A percentile compares a stretch with the other conserved stretches of the same genome.
phyloP scores from a whole-genome alignment of 2,329 filamentous ascomycete species.

The Botryotinia convoluta region DNA sequence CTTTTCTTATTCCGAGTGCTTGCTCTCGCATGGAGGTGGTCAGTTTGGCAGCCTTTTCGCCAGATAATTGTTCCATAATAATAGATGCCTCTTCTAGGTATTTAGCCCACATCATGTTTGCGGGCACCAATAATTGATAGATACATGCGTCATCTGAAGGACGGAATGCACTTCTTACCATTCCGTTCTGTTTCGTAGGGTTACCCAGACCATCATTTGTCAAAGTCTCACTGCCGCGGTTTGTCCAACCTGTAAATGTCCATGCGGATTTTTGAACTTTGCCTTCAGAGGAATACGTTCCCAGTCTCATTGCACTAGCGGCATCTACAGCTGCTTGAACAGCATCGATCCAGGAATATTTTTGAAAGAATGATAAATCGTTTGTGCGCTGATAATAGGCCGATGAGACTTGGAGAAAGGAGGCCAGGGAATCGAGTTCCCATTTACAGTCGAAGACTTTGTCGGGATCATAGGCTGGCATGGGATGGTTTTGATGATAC shows the following conservation, averaged over 20 bases:
- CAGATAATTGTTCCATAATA: slow-evolving; percentile 52
- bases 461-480: slow-evolving; percentile 65
- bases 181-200: slow-evolving; percentile 71
- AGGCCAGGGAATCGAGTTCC: slow-evolving; percentile 85
- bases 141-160: slow-evolving; percentile 83
- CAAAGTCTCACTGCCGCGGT: slow-evolving; percentile 76
- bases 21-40: slow-evolving; percentile 55
- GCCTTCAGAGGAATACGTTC: slow-evolving; percentile 67
- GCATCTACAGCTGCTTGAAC: slow-evolving; percentile 67
- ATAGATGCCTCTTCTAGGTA: slow-evolving; percentile 54
- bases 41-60: slow-evolving; percentile 45
- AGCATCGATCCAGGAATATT: slow-evolving; percentile 68
- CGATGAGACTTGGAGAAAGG: slow-evolving; percentile 77
- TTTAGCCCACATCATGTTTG: slow-evolving; percentile 78
- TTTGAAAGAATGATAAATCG: slow-evolving; percentile 71
- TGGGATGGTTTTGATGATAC: slow-evolving; percentile 58
- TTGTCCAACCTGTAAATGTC: slow-evolving; percentile 72
- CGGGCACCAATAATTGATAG: slow-evolving; percentile 81
- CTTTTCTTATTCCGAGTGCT: slow-evolving; percentile 62
- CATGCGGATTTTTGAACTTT: slow-evolving; percentile 60
- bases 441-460: slow-evolving; percentile 95
- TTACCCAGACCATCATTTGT: slow-evolving; percentile 75
- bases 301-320: slow-evolving; percentile 66
- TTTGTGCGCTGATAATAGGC: slow-evolving; percentile 74
- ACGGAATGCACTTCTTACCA: slow-evolving; percentile 84